Evolutionary conservation across 495 filamentous ascomycete species (phyloP).

Genomic region (Penicillium maclennaniae): DNA sequence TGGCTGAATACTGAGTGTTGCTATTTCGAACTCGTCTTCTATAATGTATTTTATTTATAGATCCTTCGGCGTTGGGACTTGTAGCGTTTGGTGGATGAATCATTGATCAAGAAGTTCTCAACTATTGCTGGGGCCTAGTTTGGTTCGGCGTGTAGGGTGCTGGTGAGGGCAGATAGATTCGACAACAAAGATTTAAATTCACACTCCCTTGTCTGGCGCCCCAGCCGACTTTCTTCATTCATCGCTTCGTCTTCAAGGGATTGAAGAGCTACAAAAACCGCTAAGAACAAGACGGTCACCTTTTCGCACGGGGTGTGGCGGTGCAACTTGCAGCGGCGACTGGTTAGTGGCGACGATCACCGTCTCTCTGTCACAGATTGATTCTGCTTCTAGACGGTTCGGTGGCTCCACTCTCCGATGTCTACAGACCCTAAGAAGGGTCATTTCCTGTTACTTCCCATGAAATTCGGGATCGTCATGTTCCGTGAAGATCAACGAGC

Average conservation of each 20-base stretch:
- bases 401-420: neutral
- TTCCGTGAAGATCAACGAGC: neutral
- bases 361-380: constrained; percentile 8
- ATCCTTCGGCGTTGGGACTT: neutral
- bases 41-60: neutral
- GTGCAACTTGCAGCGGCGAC: neutral
- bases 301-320: neutral
- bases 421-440: neutral
- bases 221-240: neutral
- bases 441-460: neutral
- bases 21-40: neutral
- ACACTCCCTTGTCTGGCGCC: neutral
- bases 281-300: neutral
- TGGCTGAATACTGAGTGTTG: constrained; percentile 25
- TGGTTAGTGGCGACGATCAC: neutral
- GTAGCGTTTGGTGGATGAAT: neutral
- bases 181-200: neutral
- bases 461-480: neutral
- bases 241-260: neutral
- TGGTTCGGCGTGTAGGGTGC: neutral
- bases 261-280: neutral
- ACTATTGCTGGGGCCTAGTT: neutral
- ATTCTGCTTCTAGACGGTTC: constrained; percentile 2
- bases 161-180: neutral
- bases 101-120: neutral